A percentile compares a stretch with the other conserved stretches of the same genome.
phyloP scores from a whole-genome alignment of 371 early-diverging fungal genomes.

The Mucor irregularis region DNA sequence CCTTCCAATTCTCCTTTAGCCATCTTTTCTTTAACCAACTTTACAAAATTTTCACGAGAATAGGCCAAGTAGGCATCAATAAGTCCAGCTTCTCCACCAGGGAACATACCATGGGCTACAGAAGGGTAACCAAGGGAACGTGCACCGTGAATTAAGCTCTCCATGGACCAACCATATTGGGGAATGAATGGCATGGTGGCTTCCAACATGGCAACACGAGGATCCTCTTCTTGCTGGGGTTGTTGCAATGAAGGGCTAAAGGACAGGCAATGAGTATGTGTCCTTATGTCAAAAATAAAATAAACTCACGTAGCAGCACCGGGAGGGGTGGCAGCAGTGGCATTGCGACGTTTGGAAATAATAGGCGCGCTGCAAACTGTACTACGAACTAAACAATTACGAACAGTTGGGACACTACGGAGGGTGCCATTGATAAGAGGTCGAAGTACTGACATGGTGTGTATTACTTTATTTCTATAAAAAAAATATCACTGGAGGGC shows the following conservation, averaged over 20 bases:
- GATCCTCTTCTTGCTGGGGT: slow-evolving; percentile 6
- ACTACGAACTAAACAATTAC: not conserved
- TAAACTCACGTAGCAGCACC: not conserved
- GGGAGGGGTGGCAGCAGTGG: slow-evolving; percentile 5
- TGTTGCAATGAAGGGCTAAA: not conserved
- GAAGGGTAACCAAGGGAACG: slow-evolving; percentile 69
- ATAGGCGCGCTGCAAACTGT: not conserved
- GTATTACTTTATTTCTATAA: not conserved
- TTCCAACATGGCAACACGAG: slow-evolving; percentile 50
- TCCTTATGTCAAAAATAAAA: not conserved
- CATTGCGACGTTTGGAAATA: not conserved
- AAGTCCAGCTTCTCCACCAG: slow-evolving; percentile 70
- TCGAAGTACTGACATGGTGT: slow-evolving; percentile 1
- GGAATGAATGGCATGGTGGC: slow-evolving; percentile 71
- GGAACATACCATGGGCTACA: slow-evolving; percentile 73
- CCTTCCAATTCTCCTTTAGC: slow-evolving; percentile 58
- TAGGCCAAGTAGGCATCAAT: slow-evolving; percentile 76
- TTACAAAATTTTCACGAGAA: slow-evolving; percentile 58
- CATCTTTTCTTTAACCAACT: slow-evolving; percentile 46
- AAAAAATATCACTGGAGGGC: too few relatives aligned
- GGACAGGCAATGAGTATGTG: not conserved
- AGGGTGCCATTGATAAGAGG: not conserved
- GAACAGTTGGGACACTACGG: not conserved
- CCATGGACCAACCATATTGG: slow-evolving; percentile 73
- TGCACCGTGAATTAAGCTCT: slow-evolving; percentile 70